phyloP scores from a whole-genome alignment of 306 rosid species.

The Casuarina equisetifolia region DNA sequence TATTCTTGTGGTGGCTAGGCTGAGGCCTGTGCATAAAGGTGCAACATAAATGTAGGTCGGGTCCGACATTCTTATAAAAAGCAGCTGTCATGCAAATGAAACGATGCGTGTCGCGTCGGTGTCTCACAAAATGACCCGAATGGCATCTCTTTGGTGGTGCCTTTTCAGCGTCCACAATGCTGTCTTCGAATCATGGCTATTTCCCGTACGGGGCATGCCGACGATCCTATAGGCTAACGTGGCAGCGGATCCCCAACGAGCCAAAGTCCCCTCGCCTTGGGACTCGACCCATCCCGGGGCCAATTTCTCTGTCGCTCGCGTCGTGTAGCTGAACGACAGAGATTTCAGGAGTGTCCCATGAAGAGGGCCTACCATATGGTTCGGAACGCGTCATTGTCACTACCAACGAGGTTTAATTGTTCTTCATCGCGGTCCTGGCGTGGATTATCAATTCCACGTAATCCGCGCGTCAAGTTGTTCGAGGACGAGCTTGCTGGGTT shows the following conservation, averaged over 20 bases:
- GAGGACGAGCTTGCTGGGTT: constrained; percentile 18
- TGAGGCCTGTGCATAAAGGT: neutral
- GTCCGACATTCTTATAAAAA: neutral
- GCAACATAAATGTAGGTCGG: neutral
- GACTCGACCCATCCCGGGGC: too few relatives aligned
- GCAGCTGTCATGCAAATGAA: neutral
- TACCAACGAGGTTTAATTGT: constrained; percentile 21
- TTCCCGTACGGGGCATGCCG: too few relatives aligned
- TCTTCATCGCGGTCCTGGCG: constrained; percentile 22
- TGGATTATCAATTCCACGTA: constrained; percentile 7
- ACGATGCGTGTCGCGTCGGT: neutral
- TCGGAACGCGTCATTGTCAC: constrained; percentile 6
- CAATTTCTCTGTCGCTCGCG: too few relatives aligned
- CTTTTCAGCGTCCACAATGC: constrained; percentile 13
- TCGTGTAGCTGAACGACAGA: constrained; percentile 34
- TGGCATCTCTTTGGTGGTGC: neutral
- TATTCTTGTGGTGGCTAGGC: neutral
- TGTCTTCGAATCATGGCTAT: too few relatives aligned
- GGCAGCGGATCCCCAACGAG: too few relatives aligned
- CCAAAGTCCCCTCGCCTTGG: too few relatives aligned
- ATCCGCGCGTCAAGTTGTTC: constrained; percentile 14
- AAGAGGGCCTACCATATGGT: constrained; percentile 22
- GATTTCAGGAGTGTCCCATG: constrained; percentile 43
- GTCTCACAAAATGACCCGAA: neutral
- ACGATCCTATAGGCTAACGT: too few relatives aligned